These are phyloP conservation scores for Calonectria hawksworthii DNA, from an alignment of 2,329 filamentous ascomycete genomes.

Conservation along the genomic window DNA sequence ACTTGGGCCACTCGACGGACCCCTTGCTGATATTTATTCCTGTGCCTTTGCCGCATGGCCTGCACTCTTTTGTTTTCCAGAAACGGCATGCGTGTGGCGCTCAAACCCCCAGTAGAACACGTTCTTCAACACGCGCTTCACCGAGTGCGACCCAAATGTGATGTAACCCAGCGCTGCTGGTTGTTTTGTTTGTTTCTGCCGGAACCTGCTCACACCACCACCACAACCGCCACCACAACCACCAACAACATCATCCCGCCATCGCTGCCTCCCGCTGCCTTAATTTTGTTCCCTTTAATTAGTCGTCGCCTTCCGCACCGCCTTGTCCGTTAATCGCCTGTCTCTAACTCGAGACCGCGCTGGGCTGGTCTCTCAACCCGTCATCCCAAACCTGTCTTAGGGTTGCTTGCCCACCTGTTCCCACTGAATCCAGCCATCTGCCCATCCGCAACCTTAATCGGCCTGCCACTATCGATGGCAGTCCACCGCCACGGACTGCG, in stretches of 20 bases:
- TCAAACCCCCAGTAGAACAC: not conserved
- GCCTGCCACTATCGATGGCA: not conserved
- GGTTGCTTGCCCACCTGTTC: not conserved
- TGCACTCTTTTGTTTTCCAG: slow-evolving; percentile 1
- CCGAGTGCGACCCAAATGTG: not conserved
- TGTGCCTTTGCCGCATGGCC: not conserved
- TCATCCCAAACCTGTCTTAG: not conserved
- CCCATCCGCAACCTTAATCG: not conserved
- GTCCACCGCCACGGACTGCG: not conserved
- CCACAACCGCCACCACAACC: not conserved
- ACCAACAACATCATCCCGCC: not conserved
- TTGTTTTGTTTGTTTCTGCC: slow-evolving; percentile 2
- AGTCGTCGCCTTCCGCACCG: slow-evolving; percentile 2
- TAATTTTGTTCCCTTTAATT: not conserved
- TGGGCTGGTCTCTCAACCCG: not conserved
- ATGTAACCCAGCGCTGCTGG: slow-evolving; percentile 10
- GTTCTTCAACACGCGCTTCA: not conserved
- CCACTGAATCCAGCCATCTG: not conserved
- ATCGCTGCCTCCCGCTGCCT: not conserved
- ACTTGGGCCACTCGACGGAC: not conserved
- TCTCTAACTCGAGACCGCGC: not conserved
- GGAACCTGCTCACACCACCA: not conserved
- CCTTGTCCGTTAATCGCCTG: not conserved
- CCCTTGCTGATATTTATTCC: slow-evolving; percentile 3
- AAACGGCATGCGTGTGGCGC: not conserved